Evolutionary conservation across 345 rosid genomes (phyloP).

Genomic region (Lepidium didymum): DNA sequence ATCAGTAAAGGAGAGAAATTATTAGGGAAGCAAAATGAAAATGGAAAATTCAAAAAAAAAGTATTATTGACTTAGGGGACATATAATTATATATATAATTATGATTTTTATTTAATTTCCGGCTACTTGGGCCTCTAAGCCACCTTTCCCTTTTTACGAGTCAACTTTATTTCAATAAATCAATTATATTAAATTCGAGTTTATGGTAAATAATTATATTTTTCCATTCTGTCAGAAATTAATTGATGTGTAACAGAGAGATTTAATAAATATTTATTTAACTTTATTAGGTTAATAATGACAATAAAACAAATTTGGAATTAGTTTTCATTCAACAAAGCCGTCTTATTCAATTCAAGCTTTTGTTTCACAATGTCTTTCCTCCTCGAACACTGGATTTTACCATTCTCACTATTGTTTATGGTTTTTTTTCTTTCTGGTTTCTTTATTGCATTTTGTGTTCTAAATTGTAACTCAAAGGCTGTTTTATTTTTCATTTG

Average conservation of each 20-base stretch:
- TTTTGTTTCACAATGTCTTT: too few species aligned
- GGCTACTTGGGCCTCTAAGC: conserved; percentile 5
- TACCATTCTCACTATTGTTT: too few species aligned
- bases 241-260: neutral
- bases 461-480: too few species aligned
- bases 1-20: neutral
- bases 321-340: too few species aligned
- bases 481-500: too few species aligned
- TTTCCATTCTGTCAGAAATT: neutral
- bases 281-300: neutral
- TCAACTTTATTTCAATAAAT: conserved; percentile 11
- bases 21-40: neutral
- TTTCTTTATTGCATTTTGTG: too few species aligned
- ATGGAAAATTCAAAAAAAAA: neutral
- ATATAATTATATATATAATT: neutral
- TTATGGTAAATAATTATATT: neutral
- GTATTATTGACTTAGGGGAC: conserved; percentile 3
- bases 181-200: neutral
- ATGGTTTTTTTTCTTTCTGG: too few species aligned
- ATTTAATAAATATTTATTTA: neutral
- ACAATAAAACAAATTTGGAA: neutral
- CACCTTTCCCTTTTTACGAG: conserved; percentile 14
- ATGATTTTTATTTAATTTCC: neutral
- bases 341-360: too few species aligned
- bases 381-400: too few species aligned